These are phyloP conservation scores for Candida taoyuanica DNA, from an alignment of 805 yeast species.

Conservation along the genomic window DNA sequence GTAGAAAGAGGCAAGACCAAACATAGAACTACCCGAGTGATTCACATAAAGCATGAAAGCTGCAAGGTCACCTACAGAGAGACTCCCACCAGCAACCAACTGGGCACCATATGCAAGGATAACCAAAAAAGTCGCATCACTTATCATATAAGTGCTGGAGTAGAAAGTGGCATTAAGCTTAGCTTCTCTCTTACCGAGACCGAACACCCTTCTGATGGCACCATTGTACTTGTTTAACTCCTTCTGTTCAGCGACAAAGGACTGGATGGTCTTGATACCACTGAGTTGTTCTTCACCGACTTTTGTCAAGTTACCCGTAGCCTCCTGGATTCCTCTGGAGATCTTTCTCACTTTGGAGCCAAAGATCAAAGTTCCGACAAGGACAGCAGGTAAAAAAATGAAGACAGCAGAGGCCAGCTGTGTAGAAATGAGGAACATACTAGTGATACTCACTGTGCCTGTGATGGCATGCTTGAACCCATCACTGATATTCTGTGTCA, in stretches of 20 bases:
- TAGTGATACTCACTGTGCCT: conserved; percentile 79
- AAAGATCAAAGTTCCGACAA: conserved; percentile 72
- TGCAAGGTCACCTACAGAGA: conserved; percentile 86
- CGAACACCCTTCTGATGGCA: conserved; percentile 62
- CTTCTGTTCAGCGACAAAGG: conserved; percentile 81
- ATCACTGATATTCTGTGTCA: conserved; percentile 88
- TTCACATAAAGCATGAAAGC: conserved; percentile 93
- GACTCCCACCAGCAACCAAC: conserved; percentile 67
- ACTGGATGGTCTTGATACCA: conserved; percentile 84
- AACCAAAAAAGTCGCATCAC: conserved; percentile 76
- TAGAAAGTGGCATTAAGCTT: conserved; percentile 70
- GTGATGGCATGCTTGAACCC: conserved; percentile 80
- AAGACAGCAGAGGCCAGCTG: conserved; percentile 78
- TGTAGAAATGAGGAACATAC: conserved; percentile 86
- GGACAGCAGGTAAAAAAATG: conserved; percentile 74
- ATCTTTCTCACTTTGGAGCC: conserved; percentile 76
- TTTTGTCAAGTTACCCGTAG: conserved; percentile 80
- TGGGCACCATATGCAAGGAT: conserved; percentile 78
- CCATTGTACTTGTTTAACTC: conserved; percentile 74
- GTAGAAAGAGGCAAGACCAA: conserved; percentile 89
- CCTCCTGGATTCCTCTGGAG: conserved; percentile 77
- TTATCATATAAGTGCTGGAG: conserved; percentile 75
- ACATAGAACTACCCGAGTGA: conserved; percentile 88
- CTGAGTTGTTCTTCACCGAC: conserved; percentile 90
- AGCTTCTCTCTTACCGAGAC: conserved; percentile 77